phyloP scores from a whole-genome alignment of 1,284 basidiomycete genomes.

The Mycena sp. region DNA sequence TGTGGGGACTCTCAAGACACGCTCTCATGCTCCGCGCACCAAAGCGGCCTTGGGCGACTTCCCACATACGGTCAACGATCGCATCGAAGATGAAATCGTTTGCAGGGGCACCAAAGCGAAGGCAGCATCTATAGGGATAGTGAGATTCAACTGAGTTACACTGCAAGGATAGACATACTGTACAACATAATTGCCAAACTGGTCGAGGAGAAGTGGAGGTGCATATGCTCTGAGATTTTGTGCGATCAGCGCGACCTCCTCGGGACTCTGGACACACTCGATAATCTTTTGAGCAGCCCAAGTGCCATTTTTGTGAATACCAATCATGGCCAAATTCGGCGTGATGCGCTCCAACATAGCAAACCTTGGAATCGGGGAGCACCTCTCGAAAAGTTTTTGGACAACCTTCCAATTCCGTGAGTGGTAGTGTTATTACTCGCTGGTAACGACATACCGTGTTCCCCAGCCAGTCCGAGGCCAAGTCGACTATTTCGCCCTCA shows the following conservation, averaged over 20 bases:
- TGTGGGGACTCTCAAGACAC: conserved; percentile 92
- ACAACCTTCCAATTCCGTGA: conserved; percentile 66
- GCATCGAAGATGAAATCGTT: conserved; percentile 98
- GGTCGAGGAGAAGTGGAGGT: conserved; percentile 93
- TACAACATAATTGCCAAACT: conserved; percentile 98
- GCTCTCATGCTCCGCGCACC: conserved; percentile 98
- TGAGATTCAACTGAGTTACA: conserved; percentile 18
- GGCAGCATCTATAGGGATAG: conserved; percentile 73
- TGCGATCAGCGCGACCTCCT: conserved; percentile 88
- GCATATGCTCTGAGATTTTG: conserved; percentile 91
- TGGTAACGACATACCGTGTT: conserved; percentile 79
- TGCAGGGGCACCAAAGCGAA: conserved; percentile 89
- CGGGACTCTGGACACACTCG: conserved; percentile 90
- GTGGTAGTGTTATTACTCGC: conserved; percentile 29
- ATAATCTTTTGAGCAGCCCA: conserved; percentile 99
- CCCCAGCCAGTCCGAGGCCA: conserved; percentile 98
- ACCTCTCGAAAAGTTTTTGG: conserved; percentile 97
- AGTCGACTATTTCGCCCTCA: conserved; percentile 91
- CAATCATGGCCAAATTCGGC: conserved; percentile 96
- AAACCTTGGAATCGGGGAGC: conserved; percentile 80
- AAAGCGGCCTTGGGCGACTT: conserved; percentile 95
- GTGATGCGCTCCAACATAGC: conserved; percentile 94
- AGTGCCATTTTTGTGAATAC: conserved; percentile 99
- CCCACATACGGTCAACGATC: conserved; percentile 98
- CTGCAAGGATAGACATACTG: conserved; percentile 59